Evolutionary conservation across 306 rosid genomes (phyloP), one percentile per base, ranked within the genome.

Genomic region (Lagenaria siceraria): DNA sequence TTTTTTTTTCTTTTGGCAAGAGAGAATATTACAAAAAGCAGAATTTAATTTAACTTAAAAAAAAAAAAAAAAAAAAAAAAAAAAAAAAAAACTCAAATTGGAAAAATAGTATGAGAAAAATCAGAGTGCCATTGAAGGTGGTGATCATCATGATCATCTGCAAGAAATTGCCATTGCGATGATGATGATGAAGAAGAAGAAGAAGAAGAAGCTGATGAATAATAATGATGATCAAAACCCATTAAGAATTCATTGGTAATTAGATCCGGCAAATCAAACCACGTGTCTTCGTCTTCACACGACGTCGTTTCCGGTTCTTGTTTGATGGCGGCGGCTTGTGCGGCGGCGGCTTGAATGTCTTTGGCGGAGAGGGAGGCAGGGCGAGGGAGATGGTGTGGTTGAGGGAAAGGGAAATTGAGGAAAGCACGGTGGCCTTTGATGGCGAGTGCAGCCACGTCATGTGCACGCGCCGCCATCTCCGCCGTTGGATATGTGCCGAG

Each of bases 141-240:
- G 52, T 46, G 4, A 8, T 51, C 55, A 2, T 85, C 89, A 1
- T 66, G 52, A 40, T 81, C 87, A 38, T 80, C 87, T 19, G 84
- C 88, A 84, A 90, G 86, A 3, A 89, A 75, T 51, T 87, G 82
- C 97, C 92, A 93, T 27, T 87, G 46, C 54, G 91, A n/a, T n/a
- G n/a, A n/a, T n/a, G n/a, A n/a, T n/a, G n/a, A n/a, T n/a, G n/a
- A 63, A 0, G 55, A 15, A 2, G 55, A 51, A 2, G 55, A 51
- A 0, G 51, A 46, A 0, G 54, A 49, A 2, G 55, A 17, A 0
- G 55, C 3, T 5, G 17, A 46, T 0, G 52, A 46, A 0, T n/a
- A 52, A 6, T 22, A 52, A 52, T 52, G n/a, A 35, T 35, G 13
- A 36, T 64, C 21, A 51, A 51, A n/a, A 36, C 48, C 49, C 71